A percentile compares a stretch with the other conserved stretches of the same genome.
phyloP scores from a whole-genome alignment of 2,329 filamentous ascomycete species.

The Kalaharituber pfeilii region DNA sequence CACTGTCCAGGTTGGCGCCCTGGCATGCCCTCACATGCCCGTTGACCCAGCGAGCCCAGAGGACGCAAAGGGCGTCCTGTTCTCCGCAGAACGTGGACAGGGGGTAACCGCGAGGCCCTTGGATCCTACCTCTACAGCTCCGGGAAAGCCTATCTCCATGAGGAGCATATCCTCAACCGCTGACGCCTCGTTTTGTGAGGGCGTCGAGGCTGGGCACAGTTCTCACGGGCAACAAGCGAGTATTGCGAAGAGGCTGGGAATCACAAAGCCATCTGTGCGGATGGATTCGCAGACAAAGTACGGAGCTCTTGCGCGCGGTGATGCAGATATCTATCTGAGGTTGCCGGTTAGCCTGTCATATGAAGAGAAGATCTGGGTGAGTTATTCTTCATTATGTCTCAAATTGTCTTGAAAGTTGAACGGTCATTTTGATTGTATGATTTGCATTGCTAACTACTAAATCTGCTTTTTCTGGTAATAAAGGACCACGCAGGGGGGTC shows the following conservation, averaged over 20 bases:
- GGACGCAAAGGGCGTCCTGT: conserved; percentile 66
- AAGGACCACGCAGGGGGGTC: conserved; percentile 83
- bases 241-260: conserved; percentile 70
- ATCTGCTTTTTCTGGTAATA: too few relatives aligned
- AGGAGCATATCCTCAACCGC: conserved; percentile 54
- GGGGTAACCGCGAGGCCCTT: conserved; percentile 58
- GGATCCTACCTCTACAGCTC: conserved; percentile 36
- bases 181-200: conserved; percentile 86
- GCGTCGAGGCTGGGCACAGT: conserved; percentile 83
- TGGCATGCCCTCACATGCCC: conserved; percentile 90
- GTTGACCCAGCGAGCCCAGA: conserved; percentile 58
- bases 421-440: background rate
- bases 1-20: conserved; percentile 79
- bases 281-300: conserved; percentile 99
- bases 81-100: conserved; percentile 62
- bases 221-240: conserved; percentile 72
- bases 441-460: too few relatives aligned
- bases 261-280: conserved; percentile 73
- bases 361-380: conserved; percentile 88
- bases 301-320: conserved; percentile 80
- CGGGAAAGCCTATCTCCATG: conserved; percentile 57
- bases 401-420: background rate
- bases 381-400: background rate
- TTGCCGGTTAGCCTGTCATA: conserved; percentile 65
- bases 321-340: conserved; percentile 85